phyloP scores from a whole-genome alignment of 768 basidiomycete genomes.

The Tephrocybe sp. region DNA sequence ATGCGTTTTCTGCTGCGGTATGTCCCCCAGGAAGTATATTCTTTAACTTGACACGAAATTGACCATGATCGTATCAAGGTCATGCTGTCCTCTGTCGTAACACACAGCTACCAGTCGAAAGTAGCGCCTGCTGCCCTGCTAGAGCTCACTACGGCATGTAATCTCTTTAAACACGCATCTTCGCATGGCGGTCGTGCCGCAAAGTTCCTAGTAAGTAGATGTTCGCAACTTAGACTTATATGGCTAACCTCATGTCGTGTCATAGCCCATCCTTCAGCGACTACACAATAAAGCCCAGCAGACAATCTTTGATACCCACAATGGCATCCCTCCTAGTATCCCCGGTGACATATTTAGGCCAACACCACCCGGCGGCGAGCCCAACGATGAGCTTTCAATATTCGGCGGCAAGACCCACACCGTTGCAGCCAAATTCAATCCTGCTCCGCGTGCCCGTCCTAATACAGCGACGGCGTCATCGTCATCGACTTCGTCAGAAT shows the following conservation, averaged over 20 bases:
- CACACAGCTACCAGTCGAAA: slow-evolving; percentile 62
- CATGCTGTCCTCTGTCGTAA: slow-evolving; percentile 76
- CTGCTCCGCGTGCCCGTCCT: slow-evolving; percentile 1
- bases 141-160: slow-evolving; percentile 60
- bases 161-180: slow-evolving; percentile 65
- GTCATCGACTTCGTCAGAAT: slow-evolving; percentile 9
- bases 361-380: slow-evolving; percentile 37
- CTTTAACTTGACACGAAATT: not conserved
- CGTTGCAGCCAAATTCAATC: slow-evolving; percentile 41
- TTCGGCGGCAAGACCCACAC: slow-evolving; percentile 76
- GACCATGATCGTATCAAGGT: slow-evolving; percentile 38
- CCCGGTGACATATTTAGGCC: slow-evolving; percentile 60
- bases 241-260: not conserved
- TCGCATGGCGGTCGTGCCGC: slow-evolving; percentile 60
- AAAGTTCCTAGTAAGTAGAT: slow-evolving; percentile 60
- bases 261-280: slow-evolving; percentile 63
- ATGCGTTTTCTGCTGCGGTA: slow-evolving; percentile 65
- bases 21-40: slow-evolving; percentile 17
- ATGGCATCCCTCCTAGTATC: slow-evolving; percentile 40
- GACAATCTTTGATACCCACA: slow-evolving; percentile 44
- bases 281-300: slow-evolving; percentile 60
- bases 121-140: slow-evolving; percentile 68
- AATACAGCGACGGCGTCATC: slow-evolving; percentile 12
- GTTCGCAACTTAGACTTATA: too few species aligned
- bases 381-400: slow-evolving; percentile 70